Percentiles rank a stretch among this genome's conserved stretches.
Evolutionary conservation across 2,329 filamentous ascomycete genomes (phyloP).

Genomic region (Aspergillus tamarii): DNA sequence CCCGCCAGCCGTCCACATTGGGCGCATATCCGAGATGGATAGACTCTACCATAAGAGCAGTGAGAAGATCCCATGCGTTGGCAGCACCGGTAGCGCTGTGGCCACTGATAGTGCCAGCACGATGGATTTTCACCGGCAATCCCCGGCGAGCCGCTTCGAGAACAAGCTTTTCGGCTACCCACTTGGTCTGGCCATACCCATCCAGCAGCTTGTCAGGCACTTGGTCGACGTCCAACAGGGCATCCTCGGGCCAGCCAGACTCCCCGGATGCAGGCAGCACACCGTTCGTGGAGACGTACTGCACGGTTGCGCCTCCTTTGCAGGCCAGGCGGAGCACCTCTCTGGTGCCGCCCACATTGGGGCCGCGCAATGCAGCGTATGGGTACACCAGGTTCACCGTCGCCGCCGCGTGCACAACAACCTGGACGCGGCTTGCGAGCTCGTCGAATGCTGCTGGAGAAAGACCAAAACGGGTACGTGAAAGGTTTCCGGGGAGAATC

Average conservation of each 20-base stretch:
- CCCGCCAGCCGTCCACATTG: constrained; percentile 72
- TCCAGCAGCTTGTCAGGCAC: constrained; percentile 71
- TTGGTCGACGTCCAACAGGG: constrained; percentile 67
- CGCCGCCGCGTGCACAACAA: constrained; percentile 76
- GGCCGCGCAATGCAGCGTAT: constrained; percentile 72
- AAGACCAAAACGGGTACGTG: constrained; percentile 69
- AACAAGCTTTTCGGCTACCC: constrained; percentile 77
- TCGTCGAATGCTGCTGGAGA: constrained; percentile 66
- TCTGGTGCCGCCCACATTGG: constrained; percentile 78
- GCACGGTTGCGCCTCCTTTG: constrained; percentile 69
- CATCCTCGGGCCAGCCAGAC: constrained; percentile 71
- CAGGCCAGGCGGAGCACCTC: constrained; percentile 74
- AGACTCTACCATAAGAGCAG: constrained; percentile 76
- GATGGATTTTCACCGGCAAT: constrained; percentile 71
- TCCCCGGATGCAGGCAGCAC: constrained; percentile 69
- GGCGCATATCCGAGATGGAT: constrained; percentile 72
- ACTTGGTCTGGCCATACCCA: constrained; percentile 79
- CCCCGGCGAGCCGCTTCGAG: constrained; percentile 70
- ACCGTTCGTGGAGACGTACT: constrained; percentile 80
- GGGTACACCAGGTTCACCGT: constrained; percentile 82
- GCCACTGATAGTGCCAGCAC: constrained; percentile 76
- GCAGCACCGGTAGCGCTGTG: constrained; percentile 75
- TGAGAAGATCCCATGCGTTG: constrained; percentile 78
- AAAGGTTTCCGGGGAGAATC: constrained; percentile 73
- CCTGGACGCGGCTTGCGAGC: constrained; percentile 67